A percentile compares a stretch with the other conserved stretches of the same genome.
phyloP scores from a whole-genome alignment of 148 eudicot species.

The Amaranthus hypochondriacus region DNA sequence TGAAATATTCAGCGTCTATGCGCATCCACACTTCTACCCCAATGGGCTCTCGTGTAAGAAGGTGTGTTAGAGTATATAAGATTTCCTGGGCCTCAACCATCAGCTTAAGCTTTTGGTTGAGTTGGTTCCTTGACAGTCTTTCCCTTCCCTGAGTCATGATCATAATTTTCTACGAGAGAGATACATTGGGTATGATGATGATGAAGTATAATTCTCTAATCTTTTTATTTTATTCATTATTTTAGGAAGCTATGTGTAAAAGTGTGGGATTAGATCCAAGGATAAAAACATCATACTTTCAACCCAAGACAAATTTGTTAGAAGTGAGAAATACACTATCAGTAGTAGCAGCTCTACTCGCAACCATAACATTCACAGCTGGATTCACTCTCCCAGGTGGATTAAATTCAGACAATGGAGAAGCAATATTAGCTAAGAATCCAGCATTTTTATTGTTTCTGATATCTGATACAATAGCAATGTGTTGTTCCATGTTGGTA shows the following conservation, averaged over 20 bases:
- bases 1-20: too few relatives aligned
- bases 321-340: conserved; percentile 3
- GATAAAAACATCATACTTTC: background rate
- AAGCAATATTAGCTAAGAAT: background rate
- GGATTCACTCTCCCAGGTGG: conserved; percentile 13
- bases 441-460: background rate
- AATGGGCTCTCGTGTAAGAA: too few relatives aligned
- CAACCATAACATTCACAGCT: conserved; percentile 10
- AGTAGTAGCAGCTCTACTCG: conserved; percentile 9
- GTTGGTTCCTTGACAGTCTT: too few relatives aligned
- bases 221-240: background rate
- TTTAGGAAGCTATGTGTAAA: background rate
- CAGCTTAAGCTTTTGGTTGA: too few relatives aligned
- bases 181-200: too few relatives aligned
- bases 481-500: too few relatives aligned
- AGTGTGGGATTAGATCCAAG: background rate
- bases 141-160: too few relatives aligned
- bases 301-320: background rate
- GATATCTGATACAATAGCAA: conserved; percentile 1
- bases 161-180: too few relatives aligned
- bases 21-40: too few relatives aligned
- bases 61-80: too few relatives aligned
- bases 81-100: too few relatives aligned
- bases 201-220: background rate
- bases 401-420: conserved; percentile 1